These are phyloP conservation scores for Erucastrum elatum DNA, from an alignment of 345 rosid species.

Conservation along the genomic window DNA sequence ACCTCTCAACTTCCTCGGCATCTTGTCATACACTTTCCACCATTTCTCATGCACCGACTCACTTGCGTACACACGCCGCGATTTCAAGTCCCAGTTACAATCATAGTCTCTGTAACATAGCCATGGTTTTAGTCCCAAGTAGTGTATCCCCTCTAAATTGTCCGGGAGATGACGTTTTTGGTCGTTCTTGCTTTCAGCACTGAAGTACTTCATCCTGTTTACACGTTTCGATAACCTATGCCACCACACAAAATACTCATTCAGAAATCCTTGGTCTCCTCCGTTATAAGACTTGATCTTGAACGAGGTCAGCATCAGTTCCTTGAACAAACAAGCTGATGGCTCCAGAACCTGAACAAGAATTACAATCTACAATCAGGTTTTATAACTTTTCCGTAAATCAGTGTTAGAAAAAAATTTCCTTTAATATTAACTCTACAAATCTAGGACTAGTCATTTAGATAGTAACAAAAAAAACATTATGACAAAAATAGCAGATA, in stretches of 20 bases:
- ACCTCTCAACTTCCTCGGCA: constrained; percentile 55
- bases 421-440: too few species aligned
- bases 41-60: constrained; percentile 62
- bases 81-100: constrained; percentile 76
- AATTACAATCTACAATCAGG: background rate
- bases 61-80: constrained; percentile 54
- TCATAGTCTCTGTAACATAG: constrained; percentile 84
- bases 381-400: background rate
- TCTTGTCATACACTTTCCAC: constrained; percentile 74
- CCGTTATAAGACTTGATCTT: constrained; percentile 66
- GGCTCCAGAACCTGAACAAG: constrained; percentile 58
- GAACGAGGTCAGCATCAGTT: constrained; percentile 48
- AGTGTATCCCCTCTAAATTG: constrained; percentile 53
- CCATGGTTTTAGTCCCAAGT: constrained; percentile 91
- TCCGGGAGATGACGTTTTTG: background rate
- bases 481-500: too few species aligned
- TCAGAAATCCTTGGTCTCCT: constrained; percentile 87
- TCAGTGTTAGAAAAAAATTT: too few species aligned
- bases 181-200: background rate
- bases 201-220: constrained; percentile 58
- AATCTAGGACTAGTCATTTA: too few species aligned
- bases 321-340: constrained; percentile 60
- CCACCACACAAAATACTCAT: constrained; percentile 85
- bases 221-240: constrained; percentile 61
- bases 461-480: too few species aligned